A percentile compares a stretch with the other conserved stretches of the same genome.
Conservation (phyloP, 208 protist species). For the Acanthamoeba healyi region DNA sequence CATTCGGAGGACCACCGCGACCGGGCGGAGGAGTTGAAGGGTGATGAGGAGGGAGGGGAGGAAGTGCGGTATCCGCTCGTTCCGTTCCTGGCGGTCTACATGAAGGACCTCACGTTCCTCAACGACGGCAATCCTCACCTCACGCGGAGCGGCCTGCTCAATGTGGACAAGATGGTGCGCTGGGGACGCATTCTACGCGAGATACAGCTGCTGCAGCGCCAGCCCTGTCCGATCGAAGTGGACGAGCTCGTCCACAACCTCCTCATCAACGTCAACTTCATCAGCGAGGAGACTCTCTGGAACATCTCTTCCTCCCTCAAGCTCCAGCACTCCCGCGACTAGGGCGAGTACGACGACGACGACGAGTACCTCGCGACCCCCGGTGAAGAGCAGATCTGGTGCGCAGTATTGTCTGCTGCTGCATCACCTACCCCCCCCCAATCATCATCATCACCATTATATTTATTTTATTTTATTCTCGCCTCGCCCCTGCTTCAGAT, state of each 20-base stretch:
- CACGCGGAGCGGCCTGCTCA: background rate
- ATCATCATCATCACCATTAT: too few relatives aligned
- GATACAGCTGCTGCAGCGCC: background rate
- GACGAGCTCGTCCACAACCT: background rate
- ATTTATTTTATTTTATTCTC: too few relatives aligned
- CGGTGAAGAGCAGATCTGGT: too few relatives aligned
- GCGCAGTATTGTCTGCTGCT: too few relatives aligned
- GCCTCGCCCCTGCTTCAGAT: too few relatives aligned
- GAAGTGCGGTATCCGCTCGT: background rate
- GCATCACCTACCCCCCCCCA: too few relatives aligned
- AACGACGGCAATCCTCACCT: background rate
- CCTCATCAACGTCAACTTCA: slow-evolving; percentile 13
- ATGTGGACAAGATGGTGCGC: background rate
- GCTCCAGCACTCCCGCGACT: background rate
- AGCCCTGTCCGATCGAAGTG: background rate
- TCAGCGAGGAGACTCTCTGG: slow-evolving; percentile 11
- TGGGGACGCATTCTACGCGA: background rate
- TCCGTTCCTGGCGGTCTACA: background rate
- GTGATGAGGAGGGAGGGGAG: background rate
- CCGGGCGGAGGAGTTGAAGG: background rate
- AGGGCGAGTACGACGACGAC: too few relatives aligned
- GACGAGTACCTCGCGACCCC: too few relatives aligned
- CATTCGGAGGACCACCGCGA: too few relatives aligned
- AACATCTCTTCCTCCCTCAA: background rate
- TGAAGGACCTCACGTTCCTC: slow-evolving; percentile 10